Conservation (phyloP, 441 rosid species). For the Gossypium davidsonii region DNA sequence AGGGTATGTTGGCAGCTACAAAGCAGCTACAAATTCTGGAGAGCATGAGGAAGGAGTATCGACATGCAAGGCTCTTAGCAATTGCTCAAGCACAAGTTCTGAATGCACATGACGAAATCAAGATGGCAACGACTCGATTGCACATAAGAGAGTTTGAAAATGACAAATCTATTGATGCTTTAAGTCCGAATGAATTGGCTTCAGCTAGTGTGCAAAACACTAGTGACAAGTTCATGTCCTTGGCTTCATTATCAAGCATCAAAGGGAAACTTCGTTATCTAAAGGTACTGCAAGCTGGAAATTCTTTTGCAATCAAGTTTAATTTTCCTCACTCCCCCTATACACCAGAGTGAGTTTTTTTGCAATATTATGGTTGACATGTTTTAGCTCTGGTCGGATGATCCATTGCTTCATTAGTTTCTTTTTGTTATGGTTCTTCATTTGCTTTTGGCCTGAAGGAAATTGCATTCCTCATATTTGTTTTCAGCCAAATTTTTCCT, state of each 20-base stretch:
- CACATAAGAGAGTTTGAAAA: slow-evolving; percentile 69
- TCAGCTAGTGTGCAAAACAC: slow-evolving; percentile 68
- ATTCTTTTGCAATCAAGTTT: slow-evolving; percentile 11
- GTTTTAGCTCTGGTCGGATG: slow-evolving; percentile 4
- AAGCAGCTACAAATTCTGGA: slow-evolving; percentile 72
- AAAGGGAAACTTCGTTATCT: slow-evolving; percentile 90
- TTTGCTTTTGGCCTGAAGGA: slow-evolving; percentile 1
- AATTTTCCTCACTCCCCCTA: neutral
- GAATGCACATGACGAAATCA: slow-evolving; percentile 84
- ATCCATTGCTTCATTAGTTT: neutral
- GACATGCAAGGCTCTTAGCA: slow-evolving; percentile 72
- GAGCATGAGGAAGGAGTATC: slow-evolving; percentile 91
- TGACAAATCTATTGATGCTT: slow-evolving; percentile 68
- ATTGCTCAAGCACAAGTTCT: slow-evolving; percentile 79
- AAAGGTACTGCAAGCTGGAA: slow-evolving; percentile 45
- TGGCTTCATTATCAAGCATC: slow-evolving; percentile 46
- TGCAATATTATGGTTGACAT: neutral
- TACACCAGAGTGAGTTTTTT: neutral
- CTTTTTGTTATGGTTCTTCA: neutral
- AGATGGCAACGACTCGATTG: slow-evolving; percentile 87
- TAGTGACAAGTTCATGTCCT: slow-evolving; percentile 70
- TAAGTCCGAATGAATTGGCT: slow-evolving; percentile 67
- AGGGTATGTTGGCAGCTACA: slow-evolving; percentile 50
- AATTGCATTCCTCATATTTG: neutral
- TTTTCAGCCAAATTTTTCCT: neutral